Evolutionary conservation across 257 asterid genomes (phyloP).

Genomic region (Solanum pennellii): DNA sequence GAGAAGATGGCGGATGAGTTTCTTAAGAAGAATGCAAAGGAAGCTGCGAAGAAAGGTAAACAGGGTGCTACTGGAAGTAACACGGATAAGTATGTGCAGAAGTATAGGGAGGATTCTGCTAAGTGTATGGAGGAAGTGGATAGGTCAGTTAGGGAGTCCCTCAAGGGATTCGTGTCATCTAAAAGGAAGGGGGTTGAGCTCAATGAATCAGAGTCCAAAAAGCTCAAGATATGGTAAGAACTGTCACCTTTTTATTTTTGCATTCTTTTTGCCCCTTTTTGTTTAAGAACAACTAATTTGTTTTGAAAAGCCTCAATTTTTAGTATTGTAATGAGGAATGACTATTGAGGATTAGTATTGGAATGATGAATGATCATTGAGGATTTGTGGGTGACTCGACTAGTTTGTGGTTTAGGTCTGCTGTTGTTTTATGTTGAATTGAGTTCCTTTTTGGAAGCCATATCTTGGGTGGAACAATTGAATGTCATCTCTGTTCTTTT

Average conservation of each 20-base stretch:
- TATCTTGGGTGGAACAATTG: background rate
- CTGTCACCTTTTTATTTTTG: background rate
- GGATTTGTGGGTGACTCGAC: background rate
- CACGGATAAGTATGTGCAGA: constrained; percentile 71
- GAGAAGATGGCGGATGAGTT: constrained; percentile 89
- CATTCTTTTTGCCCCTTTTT: background rate
- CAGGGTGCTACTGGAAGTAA: constrained; percentile 24
- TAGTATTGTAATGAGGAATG: background rate
- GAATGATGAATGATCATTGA: background rate
- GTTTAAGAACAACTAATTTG: background rate
- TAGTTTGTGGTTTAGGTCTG: background rate
- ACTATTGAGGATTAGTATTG: background rate
- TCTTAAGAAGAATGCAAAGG: constrained; percentile 64
- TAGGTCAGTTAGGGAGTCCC: constrained; percentile 65
- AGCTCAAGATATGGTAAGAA: constrained; percentile 62
- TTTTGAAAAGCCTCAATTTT: background rate
- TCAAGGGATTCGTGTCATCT: constrained; percentile 31
- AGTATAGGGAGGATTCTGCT: constrained; percentile 75
- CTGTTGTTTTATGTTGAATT: background rate
- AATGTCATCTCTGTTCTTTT: background rate
- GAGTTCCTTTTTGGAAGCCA: background rate
- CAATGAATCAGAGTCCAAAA: constrained; percentile 31
- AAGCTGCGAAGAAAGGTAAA: constrained; percentile 37
- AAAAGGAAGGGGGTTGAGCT: constrained; percentile 42
- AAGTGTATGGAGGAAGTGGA: constrained; percentile 82